Evolutionary conservation across 1,284 basidiomycete genomes (phyloP), one percentile per base, ranked within the genome.

Genomic region (Macrocystidia cucumis): DNA sequence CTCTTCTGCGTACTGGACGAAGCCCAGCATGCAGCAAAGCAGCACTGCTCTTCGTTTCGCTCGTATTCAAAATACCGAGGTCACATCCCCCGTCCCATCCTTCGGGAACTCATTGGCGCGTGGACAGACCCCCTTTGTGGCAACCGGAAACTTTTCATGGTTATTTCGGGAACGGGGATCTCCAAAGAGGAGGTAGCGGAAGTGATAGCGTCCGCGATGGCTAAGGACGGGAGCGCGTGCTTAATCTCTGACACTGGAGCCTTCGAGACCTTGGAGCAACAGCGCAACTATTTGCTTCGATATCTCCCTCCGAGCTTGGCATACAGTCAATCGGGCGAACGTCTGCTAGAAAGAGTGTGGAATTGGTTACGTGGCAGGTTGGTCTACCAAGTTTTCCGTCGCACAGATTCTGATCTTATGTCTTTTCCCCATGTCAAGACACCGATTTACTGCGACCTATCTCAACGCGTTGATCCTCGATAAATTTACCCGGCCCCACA

Each of bases 351-450:
- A 29, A 40, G 62, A 1, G 44, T 57, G 7, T 59, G 57, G 55
- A 60, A 63, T 42, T 65, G 62, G 63, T 30, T 64, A 18, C 58
- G 56, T 40, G 62, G 61, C 34, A 54, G 63, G 63, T 63, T n/a
- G n/a, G n/a, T n/a, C n/a, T 25, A 25, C 12, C 23, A 8, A 18
- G 11, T 16, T 30, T 30, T 30, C 12, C 9, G 17, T 18, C 11
- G 9, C 9, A 18, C 12, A 12, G 12, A n/a, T 20, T 2, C 16
- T 23, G 7, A n/a, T 30, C 14, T 16, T 29, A 18, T 14, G 14
- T 30, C 29, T 30, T 5, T 12, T 12, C n/a, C n/a, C 5, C 7
- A 27, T 27, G n/a, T 27, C 18, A 64, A n/a, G 62, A 36, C 54
- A 65, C 49, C 59, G 63, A 9, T 63, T 65, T 29, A 64, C 60